A percentile compares a stretch with the other conserved stretches of the same genome.
Evolutionary conservation across 108 stramenopile genomes (phyloP).

Genomic region (Ochromonas danica): DNA sequence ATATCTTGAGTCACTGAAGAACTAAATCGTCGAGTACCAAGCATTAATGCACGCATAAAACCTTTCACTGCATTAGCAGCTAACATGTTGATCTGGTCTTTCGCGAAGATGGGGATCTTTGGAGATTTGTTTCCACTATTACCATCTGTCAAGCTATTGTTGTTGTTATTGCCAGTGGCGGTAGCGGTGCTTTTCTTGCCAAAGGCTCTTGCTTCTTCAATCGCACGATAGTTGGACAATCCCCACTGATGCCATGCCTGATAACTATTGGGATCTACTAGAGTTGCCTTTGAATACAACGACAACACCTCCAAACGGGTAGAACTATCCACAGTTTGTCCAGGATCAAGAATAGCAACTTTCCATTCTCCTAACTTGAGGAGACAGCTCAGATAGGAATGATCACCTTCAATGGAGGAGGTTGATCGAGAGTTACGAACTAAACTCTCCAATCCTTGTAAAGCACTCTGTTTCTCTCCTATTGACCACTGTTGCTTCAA

Average conservation of each 20-base stretch:
- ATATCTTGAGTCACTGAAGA: constrained; percentile 95
- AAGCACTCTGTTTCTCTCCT: constrained; percentile 69
- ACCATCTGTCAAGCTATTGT: too few species aligned
- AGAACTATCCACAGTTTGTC: background rate
- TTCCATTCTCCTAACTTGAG: constrained; percentile 84
- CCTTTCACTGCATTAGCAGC: constrained; percentile 78
- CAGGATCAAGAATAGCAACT: constrained; percentile 44
- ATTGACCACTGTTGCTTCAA: constrained; percentile 83
- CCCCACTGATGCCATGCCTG: constrained; percentile 98
- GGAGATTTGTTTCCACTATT: too few species aligned
- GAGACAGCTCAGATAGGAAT: constrained; percentile 72
- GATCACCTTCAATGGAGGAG: constrained; percentile 56
- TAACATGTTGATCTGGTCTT: background rate
- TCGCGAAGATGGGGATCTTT: constrained; percentile 25
- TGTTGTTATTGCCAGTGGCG: too few species aligned
- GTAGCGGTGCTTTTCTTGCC: too few species aligned
- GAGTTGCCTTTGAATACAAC: constrained; percentile 63
- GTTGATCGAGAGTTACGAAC: constrained; percentile 37
- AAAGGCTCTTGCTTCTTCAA: constrained; percentile 62
- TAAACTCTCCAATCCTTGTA: constrained; percentile 32
- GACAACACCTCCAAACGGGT: constrained; percentile 33
- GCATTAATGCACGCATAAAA: constrained; percentile 80
- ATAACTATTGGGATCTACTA: constrained; percentile 65
- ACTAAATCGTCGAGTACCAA: constrained; percentile 83
- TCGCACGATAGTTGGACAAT: constrained; percentile 87